Percentiles rank a stretch among this genome's conserved stretches.
phyloP scores from a whole-genome alignment of 495 filamentous ascomycete species.

The Cryomyces minteri region DNA sequence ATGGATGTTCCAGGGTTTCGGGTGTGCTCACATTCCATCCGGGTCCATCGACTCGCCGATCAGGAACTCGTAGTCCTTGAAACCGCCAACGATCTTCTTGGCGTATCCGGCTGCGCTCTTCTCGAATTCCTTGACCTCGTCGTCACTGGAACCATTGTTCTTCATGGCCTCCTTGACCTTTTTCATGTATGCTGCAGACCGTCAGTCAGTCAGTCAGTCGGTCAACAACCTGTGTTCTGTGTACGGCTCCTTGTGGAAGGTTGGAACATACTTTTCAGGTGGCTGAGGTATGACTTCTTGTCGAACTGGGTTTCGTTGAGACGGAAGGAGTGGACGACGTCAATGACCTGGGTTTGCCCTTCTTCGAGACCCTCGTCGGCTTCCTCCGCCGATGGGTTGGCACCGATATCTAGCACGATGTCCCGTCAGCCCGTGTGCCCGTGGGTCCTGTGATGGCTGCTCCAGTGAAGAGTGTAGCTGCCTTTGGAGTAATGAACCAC shows the following conservation, averaged over 20 bases:
- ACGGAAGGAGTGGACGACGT: constrained; percentile 86
- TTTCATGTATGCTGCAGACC: constrained; percentile 70
- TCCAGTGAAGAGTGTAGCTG: background rate
- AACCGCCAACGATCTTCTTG: constrained; percentile 64
- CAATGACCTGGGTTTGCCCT: constrained; percentile 59
- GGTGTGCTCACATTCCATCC: constrained; percentile 60
- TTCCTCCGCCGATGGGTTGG: constrained; percentile 92
- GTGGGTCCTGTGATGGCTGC: background rate
- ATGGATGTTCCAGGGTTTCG: background rate
- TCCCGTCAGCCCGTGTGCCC: constrained; percentile 1
- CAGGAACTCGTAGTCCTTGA: constrained; percentile 91
- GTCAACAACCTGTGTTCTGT: background rate
- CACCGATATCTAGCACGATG: constrained; percentile 53
- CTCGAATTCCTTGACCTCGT: constrained; percentile 61
- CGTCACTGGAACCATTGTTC: constrained; percentile 37
- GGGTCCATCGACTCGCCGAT: constrained; percentile 79
- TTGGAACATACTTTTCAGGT: constrained; percentile 56
- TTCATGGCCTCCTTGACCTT: constrained; percentile 50
- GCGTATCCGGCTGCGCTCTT: constrained; percentile 45
- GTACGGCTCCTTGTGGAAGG: background rate
- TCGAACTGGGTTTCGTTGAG: constrained; percentile 59
- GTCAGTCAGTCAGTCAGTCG: background rate
- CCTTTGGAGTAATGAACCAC: constrained; percentile 15
- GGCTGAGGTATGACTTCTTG: constrained; percentile 61
- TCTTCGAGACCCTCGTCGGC: constrained; percentile 58